These are phyloP conservation scores for Tanacetum coccineum DNA, from an alignment of 129 eudicot species.

Conservation along the genomic window DNA sequence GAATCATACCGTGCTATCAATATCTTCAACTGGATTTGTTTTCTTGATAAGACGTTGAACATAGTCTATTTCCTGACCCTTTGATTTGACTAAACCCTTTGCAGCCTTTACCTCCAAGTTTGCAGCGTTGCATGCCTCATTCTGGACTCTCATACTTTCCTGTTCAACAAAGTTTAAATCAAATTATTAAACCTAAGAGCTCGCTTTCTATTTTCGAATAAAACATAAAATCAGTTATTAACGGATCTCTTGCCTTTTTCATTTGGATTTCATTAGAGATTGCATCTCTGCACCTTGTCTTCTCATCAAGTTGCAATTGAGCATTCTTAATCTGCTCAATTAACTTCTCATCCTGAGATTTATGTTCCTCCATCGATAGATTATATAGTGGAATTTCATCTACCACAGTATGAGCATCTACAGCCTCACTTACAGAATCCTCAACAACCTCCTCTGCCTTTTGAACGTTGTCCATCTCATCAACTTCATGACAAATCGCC, in stretches of 20 bases:
- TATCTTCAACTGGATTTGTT: slow-evolving; percentile 46
- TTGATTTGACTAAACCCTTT: slow-evolving; percentile 31
- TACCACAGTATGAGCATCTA: slow-evolving; percentile 19
- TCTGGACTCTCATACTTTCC: slow-evolving; percentile 28
- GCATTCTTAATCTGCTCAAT: slow-evolving; percentile 44
- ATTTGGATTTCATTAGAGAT: slow-evolving; percentile 29
- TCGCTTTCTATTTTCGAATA: slow-evolving; percentile 5
- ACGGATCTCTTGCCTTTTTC: slow-evolving; percentile 29
- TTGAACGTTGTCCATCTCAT: not conserved
- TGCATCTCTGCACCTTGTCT: slow-evolving; percentile 41
- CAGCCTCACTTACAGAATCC: slow-evolving; percentile 5
- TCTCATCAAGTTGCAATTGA: slow-evolving; percentile 49
- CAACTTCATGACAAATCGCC: no score
- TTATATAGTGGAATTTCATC: slow-evolving; percentile 32
- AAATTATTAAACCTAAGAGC: not conserved
- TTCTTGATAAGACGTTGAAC: slow-evolving; percentile 38
- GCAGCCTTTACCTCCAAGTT: slow-evolving; percentile 42
- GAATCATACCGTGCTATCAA: slow-evolving; percentile 46
- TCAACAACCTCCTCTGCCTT: slow-evolving; percentile 17
- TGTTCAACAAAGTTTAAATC: slow-evolving; percentile 26
- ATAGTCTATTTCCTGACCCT: slow-evolving; percentile 47
- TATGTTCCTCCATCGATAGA: slow-evolving; percentile 42
- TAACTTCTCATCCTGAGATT: slow-evolving; percentile 55
- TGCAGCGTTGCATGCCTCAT: slow-evolving; percentile 35
- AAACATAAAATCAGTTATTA: not conserved